These are phyloP conservation scores for Periconia macrospinosa DNA, from an alignment of 2,329 filamentous ascomycete species.

Conservation along the genomic window DNA sequence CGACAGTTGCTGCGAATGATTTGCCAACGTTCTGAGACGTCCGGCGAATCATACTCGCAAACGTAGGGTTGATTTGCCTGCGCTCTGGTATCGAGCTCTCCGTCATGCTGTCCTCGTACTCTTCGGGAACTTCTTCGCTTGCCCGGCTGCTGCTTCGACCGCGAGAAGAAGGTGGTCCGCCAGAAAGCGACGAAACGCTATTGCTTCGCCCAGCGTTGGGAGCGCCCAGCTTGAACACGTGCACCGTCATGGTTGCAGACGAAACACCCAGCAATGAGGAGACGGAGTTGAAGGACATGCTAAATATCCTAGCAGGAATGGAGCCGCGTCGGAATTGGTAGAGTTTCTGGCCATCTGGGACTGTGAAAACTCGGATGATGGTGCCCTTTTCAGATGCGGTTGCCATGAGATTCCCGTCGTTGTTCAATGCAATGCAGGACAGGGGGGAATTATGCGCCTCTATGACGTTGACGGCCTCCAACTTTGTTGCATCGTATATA, in stretches of 20 bases:
- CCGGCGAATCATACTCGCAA: constrained; percentile 88
- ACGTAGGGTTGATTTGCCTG: constrained; percentile 66
- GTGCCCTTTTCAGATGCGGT: constrained; percentile 97
- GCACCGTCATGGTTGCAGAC: constrained; percentile 92
- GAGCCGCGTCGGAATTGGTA: constrained; percentile 96
- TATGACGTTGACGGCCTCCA: constrained; percentile 93
- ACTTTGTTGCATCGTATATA: constrained; percentile 84
- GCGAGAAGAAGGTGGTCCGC: constrained; percentile 27
- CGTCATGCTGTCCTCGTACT: constrained; percentile 45
- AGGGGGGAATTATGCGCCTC: constrained; percentile 92
- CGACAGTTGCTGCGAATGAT: constrained; percentile 83
- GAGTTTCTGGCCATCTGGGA: constrained; percentile 87
- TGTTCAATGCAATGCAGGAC: constrained; percentile 88
- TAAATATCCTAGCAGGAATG: constrained; percentile 93
- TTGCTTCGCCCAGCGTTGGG: constrained; percentile 37
- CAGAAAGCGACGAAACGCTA: constrained; percentile 33
- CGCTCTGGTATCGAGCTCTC: constrained; percentile 34
- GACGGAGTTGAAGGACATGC: constrained; percentile 97
- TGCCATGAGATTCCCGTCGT: constrained; percentile 85
- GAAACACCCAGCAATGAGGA: constrained; percentile 94
- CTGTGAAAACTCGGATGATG: constrained; percentile 92
- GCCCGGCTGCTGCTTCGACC: constrained; percentile 49
- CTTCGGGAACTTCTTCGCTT: constrained; percentile 42
- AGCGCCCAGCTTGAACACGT: constrained; percentile 79
- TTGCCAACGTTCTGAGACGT: constrained; percentile 94